Percentiles rank a stretch among this genome's conserved stretches.
Evolutionary conservation across 129 eudicot genomes (phyloP).

Genomic region (Ambrosia artemisiifolia): DNA sequence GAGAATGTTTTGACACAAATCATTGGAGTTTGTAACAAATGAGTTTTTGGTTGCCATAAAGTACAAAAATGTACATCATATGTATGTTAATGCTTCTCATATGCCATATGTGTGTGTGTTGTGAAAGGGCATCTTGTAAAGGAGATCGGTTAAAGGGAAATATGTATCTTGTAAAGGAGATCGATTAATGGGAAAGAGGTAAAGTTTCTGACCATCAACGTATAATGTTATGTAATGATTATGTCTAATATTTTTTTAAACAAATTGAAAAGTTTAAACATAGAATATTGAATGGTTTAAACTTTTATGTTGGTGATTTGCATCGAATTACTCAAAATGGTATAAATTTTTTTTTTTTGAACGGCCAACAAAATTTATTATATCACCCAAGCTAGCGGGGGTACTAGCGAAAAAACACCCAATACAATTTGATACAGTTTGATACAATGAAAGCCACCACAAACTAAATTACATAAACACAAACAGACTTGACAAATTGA

Average conservation of each 20-base stretch:
- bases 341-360: no score
- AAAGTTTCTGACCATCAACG: conserved; percentile 46
- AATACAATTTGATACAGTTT: no score
- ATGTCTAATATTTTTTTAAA: conserved; percentile 39
- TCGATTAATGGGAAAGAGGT: conserved; percentile 28
- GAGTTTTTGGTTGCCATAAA: neutral
- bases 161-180: conserved; percentile 27
- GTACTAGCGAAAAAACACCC: no score
- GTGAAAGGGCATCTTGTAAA: conserved; percentile 34
- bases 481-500: no score
- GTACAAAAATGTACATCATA: conserved; percentile 14
- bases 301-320: conserved; percentile 10
- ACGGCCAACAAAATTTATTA: no score
- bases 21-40: conserved; percentile 13
- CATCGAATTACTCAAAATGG: conserved; percentile 11
- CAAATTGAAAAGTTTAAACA: conserved; percentile 25
- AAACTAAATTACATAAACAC: no score
- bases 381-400: no score
- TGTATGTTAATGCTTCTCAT: conserved; percentile 6
- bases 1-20: conserved; percentile 35
- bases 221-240: conserved; percentile 61
- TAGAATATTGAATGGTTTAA: conserved; percentile 14
- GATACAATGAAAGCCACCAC: no score
- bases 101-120: conserved; percentile 21
- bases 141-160: conserved; percentile 15